Evolutionary conservation across 2,329 filamentous ascomycete genomes (phyloP).

Genomic region (Diaporthe batatas): DNA sequence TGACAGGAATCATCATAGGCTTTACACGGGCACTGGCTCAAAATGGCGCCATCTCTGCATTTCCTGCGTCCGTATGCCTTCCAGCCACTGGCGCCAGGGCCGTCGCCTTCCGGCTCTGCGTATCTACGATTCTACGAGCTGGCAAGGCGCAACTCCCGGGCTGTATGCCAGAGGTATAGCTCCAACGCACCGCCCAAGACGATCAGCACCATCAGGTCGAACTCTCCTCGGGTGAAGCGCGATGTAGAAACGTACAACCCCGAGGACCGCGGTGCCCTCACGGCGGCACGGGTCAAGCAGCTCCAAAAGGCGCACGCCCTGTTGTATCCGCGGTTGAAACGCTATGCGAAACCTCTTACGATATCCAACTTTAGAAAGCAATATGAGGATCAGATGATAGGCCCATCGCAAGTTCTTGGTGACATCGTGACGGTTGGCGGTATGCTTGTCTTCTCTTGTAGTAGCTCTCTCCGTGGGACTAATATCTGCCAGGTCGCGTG

Average conservation of each 20-base stretch:
- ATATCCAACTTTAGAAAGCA: slow-evolving; percentile 55
- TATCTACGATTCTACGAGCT: slow-evolving; percentile 65
- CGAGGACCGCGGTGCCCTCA: slow-evolving; percentile 42
- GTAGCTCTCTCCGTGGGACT: slow-evolving; percentile 40
- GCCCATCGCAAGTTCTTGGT: slow-evolving; percentile 37
- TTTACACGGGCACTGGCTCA: slow-evolving; percentile 52
- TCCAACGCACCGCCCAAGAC: slow-evolving; percentile 31
- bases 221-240: background rate
- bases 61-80: slow-evolving; percentile 70
- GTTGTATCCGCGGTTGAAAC: slow-evolving; percentile 67
- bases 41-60: slow-evolving; percentile 56
- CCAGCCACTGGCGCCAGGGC: slow-evolving; percentile 53
- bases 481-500: slow-evolving; percentile 73
- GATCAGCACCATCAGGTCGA: background rate
- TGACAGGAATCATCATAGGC: slow-evolving; percentile 45
- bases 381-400: slow-evolving; percentile 50
- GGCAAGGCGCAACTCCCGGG: slow-evolving; percentile 45
- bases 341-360: slow-evolving; percentile 52
- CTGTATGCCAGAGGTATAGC: slow-evolving; percentile 25
- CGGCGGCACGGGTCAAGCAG: slow-evolving; percentile 61
- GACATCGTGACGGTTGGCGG: slow-evolving; percentile 35
- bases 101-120: slow-evolving; percentile 47
- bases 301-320: slow-evolving; percentile 63
- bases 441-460: slow-evolving; percentile 43
- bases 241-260: slow-evolving; percentile 36